Base-by-base conservation (phyloP, 2,329 filamentous ascomycete genomes). In the Ophiostoma angusticollis region DNA sequence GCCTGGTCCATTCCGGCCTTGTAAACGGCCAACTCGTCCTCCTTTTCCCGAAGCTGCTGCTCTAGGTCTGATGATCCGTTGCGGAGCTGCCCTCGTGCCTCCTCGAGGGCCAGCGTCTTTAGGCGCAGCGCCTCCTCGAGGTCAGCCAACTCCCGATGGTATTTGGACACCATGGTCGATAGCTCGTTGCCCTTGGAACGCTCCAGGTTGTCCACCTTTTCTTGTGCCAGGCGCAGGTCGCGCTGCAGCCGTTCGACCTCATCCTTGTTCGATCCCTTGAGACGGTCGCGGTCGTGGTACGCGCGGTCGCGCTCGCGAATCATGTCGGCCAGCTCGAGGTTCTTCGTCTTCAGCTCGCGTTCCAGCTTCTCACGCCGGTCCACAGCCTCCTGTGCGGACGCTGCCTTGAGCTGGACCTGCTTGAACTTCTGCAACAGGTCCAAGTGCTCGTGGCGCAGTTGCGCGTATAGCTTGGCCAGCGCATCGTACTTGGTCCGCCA, bases 321-420 rank as follows among this genome's bases (percentile, higher is more conserved):
- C 91, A 98, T 96, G 58, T 96, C 86, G 23, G 91, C 91, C 45
- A 98, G 64, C 59, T 98, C 91, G n/a, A 98, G 67, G 56, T 98
- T 98, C 74, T 98, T 98, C 22, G 89, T 95, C 73, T 98, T 98
- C 58, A 98, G 82, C 63, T 98, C 91, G 24, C 89, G 81, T 64
- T 96, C 86, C 37, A 98, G 71, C 66, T 93, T 94, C 64, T 98
- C 91, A 8, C 89, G 80, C 50, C 75, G 79, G 41, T 96, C 91
- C 47, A 96, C 94, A 2, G 91, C 91, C 63, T 98, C 91, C 56
- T 96, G 89, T 0, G 91, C 91, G 5, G 87, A 96, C 13, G 89
- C 86, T 2, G 91, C 91, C 68, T 96, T 98, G 47, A 96, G 71
- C 58, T 96, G 93, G 27, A 95, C 84, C 6, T 79, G 71, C 70